Evolutionary conservation across 106 monocot genomes (phyloP), one percentile per base, ranked within the genome.

Genomic region (Phalaenopsis equestris): DNA sequence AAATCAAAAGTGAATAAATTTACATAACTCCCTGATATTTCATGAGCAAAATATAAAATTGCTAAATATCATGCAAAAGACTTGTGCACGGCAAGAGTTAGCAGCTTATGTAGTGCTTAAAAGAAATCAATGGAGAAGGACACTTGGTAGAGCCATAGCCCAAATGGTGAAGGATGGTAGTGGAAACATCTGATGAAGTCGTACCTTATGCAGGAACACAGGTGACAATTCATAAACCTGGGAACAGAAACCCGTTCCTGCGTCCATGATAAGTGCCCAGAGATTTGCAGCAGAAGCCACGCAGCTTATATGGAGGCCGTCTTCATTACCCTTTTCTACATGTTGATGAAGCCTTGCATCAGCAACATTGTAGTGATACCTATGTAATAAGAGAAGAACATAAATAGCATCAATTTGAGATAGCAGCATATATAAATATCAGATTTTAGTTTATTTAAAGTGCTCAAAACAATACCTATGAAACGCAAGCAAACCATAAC

Each of bases 191-290:
- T 81, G 18, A 83, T 17, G 70, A 75, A 24, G 75, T 48, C 84
- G 77, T 57, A 96, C 94, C 87, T 97, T 97, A 58, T 97, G 92
- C 67, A 97, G 79, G 81, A 97, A 97, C 8, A 94, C 76, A 42
- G 92, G 87, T 75, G 97, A 97, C 42, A 97, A 81, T 70, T 97
- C 94, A 85, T 92, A 89, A 81, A 94, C 94, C 81, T 97, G 97
- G 43, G 87, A 89, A 78, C 76, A 82, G 79, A 94, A 94, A 67
- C 90, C 92, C 11, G 94, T 97, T 82, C 97, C 97, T 41, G 97
- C 97, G 83, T 97, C 97, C 97, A 97, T 94, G 65, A 97, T 97
- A 21, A 97, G 90, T 11, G 97, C 97, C 97, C 97, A 97, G 45
- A 97, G 87, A 85, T 94, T 94, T 82, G 87, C 46, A 47, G 90